Conservation (phyloP, 225 moss, liverwort and hornwort species). For the Ulota crispa region DNA sequence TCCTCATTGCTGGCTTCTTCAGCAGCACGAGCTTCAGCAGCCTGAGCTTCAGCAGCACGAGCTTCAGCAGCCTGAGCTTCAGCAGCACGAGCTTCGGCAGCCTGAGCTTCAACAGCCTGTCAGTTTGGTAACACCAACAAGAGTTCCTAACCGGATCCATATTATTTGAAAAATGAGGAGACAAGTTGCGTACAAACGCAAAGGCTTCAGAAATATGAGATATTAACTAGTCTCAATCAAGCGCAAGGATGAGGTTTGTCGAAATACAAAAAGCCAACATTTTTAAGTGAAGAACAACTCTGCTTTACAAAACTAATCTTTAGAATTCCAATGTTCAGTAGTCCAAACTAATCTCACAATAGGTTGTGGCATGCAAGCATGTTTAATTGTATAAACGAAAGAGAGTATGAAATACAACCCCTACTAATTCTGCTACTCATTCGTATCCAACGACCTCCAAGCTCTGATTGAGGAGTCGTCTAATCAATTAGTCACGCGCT, state of each 20-base stretch:
- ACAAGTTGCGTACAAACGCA: background rate
- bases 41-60: constrained; percentile 23
- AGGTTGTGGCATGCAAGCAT: constrained; percentile 21
- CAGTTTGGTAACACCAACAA: constrained; percentile 9
- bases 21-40: constrained; percentile 39
- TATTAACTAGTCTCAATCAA: background rate
- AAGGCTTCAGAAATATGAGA: background rate
- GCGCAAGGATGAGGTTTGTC: background rate
- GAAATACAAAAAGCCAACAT: background rate
- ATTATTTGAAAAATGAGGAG: background rate
- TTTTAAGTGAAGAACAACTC: background rate
- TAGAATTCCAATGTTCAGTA: background rate
- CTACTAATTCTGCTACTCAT: constrained; percentile 12
- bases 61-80: constrained; percentile 42
- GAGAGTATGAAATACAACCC: background rate
- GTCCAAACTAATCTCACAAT: background rate
- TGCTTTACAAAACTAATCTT: constrained; percentile 1
- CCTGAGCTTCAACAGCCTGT: constrained; percentile 22
- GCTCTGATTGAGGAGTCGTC: background rate
- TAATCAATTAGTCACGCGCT: constrained; percentile 24
- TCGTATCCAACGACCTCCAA: constrained; percentile 14
- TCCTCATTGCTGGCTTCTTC: constrained; percentile 26
- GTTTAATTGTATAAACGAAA: background rate
- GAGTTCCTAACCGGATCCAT: constrained; percentile 5
- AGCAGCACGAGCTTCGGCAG: constrained; percentile 34